Base-by-base conservation (phyloP, 345 rosid species). In the Rhodamnia argentea region DNA sequence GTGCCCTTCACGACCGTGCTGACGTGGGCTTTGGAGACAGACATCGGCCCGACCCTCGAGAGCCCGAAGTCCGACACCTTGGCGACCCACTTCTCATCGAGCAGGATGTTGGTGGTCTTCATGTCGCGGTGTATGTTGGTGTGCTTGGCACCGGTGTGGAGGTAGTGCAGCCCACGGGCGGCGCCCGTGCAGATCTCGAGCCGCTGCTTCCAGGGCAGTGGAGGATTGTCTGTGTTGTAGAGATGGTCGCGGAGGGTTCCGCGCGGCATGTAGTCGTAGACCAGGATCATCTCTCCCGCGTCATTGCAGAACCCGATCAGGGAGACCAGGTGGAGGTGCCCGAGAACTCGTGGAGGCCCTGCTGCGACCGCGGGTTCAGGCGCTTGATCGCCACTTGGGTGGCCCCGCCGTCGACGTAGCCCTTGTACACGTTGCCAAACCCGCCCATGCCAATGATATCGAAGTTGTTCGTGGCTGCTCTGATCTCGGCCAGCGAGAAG, bases 291-390 rank as follows among this genome's bases (percentile, higher is more conserved):
- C 88, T 93, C 95, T 22, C 82, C 87, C 44, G 87, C 86, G 6
- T 91, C 95, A 6, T 91, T 89, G 86, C 93, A 93, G 64, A 89
- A 90, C 24, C 95, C 95, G 0, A 93, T 91, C 84, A 93, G 86
- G 59, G 92, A 93, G 62, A 93, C 92, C 82, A 93, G 83, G 86
- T 93, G 92, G 0, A 89, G 84, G 87, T 92, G 93, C 37, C 94
- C 90, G 55, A 92, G 90, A 93, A 93, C 60, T 91, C 93, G 0
- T 90, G 90, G 32, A 86, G 91, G 6, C 95, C 94, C 86, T 91
- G 94, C 86, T 90, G 93, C 50, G 95, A 93, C 52, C 90, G 89
- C 0, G 90, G 92, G 51, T 92, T 90, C 52, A 93, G 85, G 57
- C 93, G 91, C 84, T 93, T 93, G 70, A 92, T 90, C 82, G 95